Evolutionary conservation across 345 rosid genomes (phyloP).

Genomic region (Hirschfeldia incana): DNA sequence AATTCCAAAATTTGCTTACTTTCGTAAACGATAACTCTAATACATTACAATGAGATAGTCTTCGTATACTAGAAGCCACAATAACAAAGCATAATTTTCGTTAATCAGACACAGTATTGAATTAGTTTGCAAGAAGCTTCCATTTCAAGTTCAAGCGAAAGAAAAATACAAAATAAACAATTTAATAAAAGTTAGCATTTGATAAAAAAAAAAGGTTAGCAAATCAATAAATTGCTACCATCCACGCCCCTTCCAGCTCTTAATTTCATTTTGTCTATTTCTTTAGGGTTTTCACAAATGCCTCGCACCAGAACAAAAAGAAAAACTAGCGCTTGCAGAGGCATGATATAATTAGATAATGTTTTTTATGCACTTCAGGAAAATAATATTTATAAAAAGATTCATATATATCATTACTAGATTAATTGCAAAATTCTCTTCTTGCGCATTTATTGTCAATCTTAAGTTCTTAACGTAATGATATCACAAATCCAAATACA

Average conservation of each 20-base stretch:
- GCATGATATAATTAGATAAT: slow-evolving; percentile 7
- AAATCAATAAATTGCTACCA: slow-evolving; percentile 20
- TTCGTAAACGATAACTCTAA: background rate
- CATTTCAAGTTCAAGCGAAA: background rate
- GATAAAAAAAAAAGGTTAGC: background rate
- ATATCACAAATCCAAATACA: background rate
- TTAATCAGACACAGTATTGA: background rate
- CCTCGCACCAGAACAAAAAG: background rate
- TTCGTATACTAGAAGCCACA: background rate
- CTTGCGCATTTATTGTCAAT: background rate
- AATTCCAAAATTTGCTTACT: background rate
- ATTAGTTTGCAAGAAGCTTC: slow-evolving; percentile 13
- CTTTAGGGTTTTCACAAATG: background rate
- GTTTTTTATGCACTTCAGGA: background rate
- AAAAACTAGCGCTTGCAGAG: background rate
- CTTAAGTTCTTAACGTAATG: background rate
- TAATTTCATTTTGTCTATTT: slow-evolving; percentile 11
- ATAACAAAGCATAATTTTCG: background rate
- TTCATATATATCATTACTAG: background rate
- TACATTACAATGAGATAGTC: background rate
- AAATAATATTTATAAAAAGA: background rate
- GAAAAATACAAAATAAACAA: background rate
- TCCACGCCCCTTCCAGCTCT: background rate
- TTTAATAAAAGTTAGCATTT: background rate
- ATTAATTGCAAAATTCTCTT: background rate